These are phyloP conservation scores for Candida pseudoviswanathii DNA, from an alignment of 1,139 yeast species.

Conservation along the genomic window DNA sequence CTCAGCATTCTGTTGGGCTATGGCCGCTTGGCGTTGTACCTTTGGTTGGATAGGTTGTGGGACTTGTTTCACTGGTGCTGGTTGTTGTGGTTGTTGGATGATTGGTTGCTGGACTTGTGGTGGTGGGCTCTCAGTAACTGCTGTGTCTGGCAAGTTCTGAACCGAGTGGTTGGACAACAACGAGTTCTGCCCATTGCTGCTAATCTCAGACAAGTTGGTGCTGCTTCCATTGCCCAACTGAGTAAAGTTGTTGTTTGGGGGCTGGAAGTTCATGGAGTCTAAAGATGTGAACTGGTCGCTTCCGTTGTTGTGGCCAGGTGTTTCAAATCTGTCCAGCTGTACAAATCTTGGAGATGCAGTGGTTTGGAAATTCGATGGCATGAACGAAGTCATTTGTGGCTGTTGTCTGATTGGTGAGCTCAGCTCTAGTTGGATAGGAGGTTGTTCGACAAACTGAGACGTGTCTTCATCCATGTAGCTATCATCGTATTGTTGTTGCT, in stretches of 20 bases:
- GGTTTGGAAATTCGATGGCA: constrained; percentile 7
- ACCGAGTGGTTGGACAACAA: constrained; percentile 26
- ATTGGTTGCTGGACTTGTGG: constrained; percentile 19
- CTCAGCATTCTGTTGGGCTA: constrained; percentile 11
- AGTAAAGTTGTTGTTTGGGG: constrained; percentile 45
- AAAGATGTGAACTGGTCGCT: constrained; percentile 37
- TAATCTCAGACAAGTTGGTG: constrained; percentile 41
- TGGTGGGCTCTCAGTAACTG: constrained; percentile 19
- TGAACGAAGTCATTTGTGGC: constrained; percentile 15
- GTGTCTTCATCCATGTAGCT: constrained; percentile 49
- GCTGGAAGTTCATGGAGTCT: constrained; percentile 41
- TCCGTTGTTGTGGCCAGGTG: constrained; percentile 16
- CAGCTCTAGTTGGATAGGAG: constrained; percentile 16
- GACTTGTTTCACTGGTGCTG: neutral
- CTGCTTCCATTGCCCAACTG: constrained; percentile 44
- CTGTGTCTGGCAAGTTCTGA: constrained; percentile 14
- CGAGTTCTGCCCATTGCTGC: constrained; percentile 29
- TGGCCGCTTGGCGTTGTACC: constrained; percentile 7
- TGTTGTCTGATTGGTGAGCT: constrained; percentile 22
- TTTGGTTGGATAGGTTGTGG: constrained; percentile 4
- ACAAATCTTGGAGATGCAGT: constrained; percentile 16
- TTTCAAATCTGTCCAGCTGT: constrained; percentile 10
- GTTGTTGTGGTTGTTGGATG: constrained; percentile 10
- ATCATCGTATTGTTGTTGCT: constrained; percentile 25
- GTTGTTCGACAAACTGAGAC: constrained; percentile 22